Percentiles rank a stretch among this genome's conserved stretches.
These are phyloP conservation scores for Trametes coccinea DNA, from an alignment of 768 basidiomycete genomes.

Conservation along the genomic window DNA sequence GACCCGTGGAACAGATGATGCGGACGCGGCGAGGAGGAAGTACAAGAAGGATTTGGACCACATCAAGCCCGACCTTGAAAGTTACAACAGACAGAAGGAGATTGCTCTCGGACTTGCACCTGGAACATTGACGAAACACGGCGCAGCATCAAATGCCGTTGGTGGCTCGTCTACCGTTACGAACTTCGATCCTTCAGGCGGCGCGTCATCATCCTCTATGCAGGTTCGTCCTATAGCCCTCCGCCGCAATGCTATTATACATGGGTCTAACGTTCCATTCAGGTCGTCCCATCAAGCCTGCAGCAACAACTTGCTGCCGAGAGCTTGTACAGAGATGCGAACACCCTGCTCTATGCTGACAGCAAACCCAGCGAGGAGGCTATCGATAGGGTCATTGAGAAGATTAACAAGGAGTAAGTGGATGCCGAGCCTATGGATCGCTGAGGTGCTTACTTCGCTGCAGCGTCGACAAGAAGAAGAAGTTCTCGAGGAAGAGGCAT, in stretches of 20 bases:
- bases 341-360: slow-evolving; percentile 91
- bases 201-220: slow-evolving; percentile 32
- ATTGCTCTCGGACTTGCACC: slow-evolving; percentile 73
- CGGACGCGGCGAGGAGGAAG: slow-evolving; percentile 81
- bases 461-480: slow-evolving; percentile 87
- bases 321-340: slow-evolving; percentile 89
- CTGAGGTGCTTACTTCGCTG: neutral
- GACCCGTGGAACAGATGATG: slow-evolving; percentile 61
- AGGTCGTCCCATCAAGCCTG: slow-evolving; percentile 56
- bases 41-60: slow-evolving; percentile 92
- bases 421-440: neutral
- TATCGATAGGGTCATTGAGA: slow-evolving; percentile 86
- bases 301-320: slow-evolving; percentile 74
- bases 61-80: slow-evolving; percentile 83
- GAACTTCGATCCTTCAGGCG: slow-evolving; percentile 52
- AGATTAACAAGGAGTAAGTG: slow-evolving; percentile 92
- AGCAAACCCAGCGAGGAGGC: slow-evolving; percentile 95
- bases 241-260: too few relatives aligned
- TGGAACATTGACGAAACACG: slow-evolving; percentile 56
- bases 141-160: slow-evolving; percentile 28
- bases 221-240: slow-evolving; percentile 34
- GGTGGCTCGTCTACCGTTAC: slow-evolving; percentile 42
- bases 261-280: neutral
- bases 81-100: slow-evolving; percentile 90
- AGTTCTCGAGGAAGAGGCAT: slow-evolving; percentile 84